A percentile compares a stretch with the other conserved stretches of the same genome.
Evolutionary conservation across 106 monocot species (phyloP).

Genomic region (Alisma plantagoaquatica): DNA sequence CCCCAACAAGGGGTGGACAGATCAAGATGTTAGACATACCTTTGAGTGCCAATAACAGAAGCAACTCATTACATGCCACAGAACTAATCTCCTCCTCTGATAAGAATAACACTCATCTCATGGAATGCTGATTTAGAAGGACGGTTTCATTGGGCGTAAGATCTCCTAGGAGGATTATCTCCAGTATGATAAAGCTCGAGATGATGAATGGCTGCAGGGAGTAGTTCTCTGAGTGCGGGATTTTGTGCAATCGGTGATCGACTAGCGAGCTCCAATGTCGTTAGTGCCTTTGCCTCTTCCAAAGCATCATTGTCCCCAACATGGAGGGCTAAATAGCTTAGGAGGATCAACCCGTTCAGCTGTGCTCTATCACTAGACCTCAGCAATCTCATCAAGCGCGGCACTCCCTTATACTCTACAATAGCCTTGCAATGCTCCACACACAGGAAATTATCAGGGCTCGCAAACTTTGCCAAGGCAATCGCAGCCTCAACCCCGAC

Average conservation of each 20-base stretch:
- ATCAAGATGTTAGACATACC: too few relatives aligned
- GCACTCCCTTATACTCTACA: slow-evolving; percentile 32
- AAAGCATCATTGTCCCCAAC: slow-evolving; percentile 35
- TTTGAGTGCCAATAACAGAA: too few relatives aligned
- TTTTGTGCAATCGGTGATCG: slow-evolving; percentile 23
- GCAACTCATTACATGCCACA: too few relatives aligned
- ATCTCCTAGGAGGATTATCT: slow-evolving; percentile 9
- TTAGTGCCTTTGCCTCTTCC: slow-evolving; percentile 29
- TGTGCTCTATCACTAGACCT: slow-evolving; percentile 39
- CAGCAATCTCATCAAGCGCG: slow-evolving; percentile 30
- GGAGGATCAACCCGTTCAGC: slow-evolving; percentile 32
- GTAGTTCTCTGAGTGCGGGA: slow-evolving; percentile 32
- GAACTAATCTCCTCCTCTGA: too few relatives aligned
- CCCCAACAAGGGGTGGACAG: too few relatives aligned
- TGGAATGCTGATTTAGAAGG: too few relatives aligned
- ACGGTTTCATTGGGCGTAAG: slow-evolving; percentile 4
- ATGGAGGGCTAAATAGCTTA: slow-evolving; percentile 37
- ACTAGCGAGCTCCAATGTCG: slow-evolving; percentile 19
- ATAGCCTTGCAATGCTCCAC: slow-evolving; percentile 52
- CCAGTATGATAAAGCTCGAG: slow-evolving; percentile 43
- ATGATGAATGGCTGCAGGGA: slow-evolving; percentile 36
- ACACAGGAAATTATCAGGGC: slow-evolving; percentile 34
- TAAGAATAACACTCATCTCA: too few relatives aligned
- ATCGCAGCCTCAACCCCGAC: slow-evolving; percentile 35
- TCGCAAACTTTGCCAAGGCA: slow-evolving; percentile 45